A percentile compares a stretch with the other conserved stretches of the same genome.
Evolutionary conservation across 1,284 basidiomycete species (phyloP).

Genomic region (Leccinum proximum): DNA sequence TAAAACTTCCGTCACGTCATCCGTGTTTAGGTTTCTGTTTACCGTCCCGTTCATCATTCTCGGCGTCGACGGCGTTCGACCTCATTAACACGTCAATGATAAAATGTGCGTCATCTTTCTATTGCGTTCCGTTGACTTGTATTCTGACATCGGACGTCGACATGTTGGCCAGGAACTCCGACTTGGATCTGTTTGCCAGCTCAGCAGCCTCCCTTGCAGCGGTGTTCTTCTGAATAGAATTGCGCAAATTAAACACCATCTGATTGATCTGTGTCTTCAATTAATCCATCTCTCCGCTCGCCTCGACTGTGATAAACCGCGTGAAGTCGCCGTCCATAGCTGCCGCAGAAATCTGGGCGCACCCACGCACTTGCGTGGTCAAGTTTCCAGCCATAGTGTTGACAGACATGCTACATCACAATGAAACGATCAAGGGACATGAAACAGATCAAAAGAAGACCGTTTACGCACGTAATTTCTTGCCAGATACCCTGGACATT

Average conservation of each 20-base stretch:
- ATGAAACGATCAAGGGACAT: constrained; percentile 3
- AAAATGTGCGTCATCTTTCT: constrained; percentile 37
- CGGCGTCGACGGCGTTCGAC: constrained; percentile 60
- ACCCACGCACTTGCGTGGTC: constrained; percentile 98
- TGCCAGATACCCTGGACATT: constrained; percentile 99
- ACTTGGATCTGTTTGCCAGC: constrained; percentile 94
- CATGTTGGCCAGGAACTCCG: constrained; percentile 97
- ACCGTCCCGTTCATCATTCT: constrained; percentile 59
- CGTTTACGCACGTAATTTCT: constrained; percentile 86
- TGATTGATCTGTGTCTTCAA: constrained; percentile 99
- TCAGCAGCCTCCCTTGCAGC: constrained; percentile 98
- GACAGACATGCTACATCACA: constrained; percentile 65
- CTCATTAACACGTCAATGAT: constrained; percentile 62
- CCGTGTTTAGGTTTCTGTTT: constrained; percentile 72
- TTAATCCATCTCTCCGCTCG: constrained; percentile 98
- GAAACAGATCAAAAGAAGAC: not conserved
- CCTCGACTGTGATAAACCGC: constrained; percentile 98
- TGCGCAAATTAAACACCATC: constrained; percentile 98
- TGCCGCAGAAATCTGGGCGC: constrained; percentile 98
- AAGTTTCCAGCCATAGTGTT: constrained; percentile 97
- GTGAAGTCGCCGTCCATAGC: constrained; percentile 99
- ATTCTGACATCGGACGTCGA: not conserved
- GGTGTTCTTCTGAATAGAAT: constrained; percentile 99
- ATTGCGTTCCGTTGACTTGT: not conserved
- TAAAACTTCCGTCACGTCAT: constrained; percentile 29